Base-by-base conservation (phyloP, 2,329 filamentous ascomycete species). In the Ophiostoma perfectum region DNA sequence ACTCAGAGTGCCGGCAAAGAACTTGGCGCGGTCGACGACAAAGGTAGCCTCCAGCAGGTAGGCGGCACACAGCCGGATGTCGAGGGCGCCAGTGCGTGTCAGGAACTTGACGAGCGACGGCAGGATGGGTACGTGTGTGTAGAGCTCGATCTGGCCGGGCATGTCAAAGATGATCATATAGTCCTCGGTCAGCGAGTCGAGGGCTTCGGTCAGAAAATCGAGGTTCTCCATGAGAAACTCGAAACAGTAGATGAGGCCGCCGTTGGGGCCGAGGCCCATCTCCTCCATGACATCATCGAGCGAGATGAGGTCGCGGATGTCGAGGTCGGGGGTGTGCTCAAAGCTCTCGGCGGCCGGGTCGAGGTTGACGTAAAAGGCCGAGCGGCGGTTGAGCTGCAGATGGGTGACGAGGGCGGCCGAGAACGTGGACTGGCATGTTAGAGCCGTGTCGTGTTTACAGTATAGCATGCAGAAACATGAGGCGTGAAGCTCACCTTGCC, bases 111-210 rank as follows among this genome's bases (percentile, higher is more conserved):
- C 88, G 64, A 99, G 86, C 27, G 88, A 86, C 0, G 95, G 95
- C 44, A 99, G 82, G 72, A 99, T 90, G 52, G 95, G 95, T 45
- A 98, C 91, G 77, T 99, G 95, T 2, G 94, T 98, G 81, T 98
- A 99, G 14, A 99, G 87, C 80, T 99, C 95, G 78, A 99, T 98
- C 81, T 99, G 95, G 69, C 95, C 95, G 0, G 95, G 95, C 91
- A 98, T 97, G 80, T 99, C 95, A 80, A 99, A 93, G 72, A 99
- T 91, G 78, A 98, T 96, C 71, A 99, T 86, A 78, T 97, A 97
- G 75, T 98, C 95, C 75, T 99, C 95, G 9, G 92, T 94, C 68
- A 96, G 83, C 58, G 88, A 86, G 74, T 96, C 92, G 68, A 97
- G 87, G 18, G 90, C 88, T 71, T 96, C 90, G 64, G 90, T 91